phyloP scores from a whole-genome alignment of 169 alveolate species.

The Plasmodium cynomolgi region DNA sequence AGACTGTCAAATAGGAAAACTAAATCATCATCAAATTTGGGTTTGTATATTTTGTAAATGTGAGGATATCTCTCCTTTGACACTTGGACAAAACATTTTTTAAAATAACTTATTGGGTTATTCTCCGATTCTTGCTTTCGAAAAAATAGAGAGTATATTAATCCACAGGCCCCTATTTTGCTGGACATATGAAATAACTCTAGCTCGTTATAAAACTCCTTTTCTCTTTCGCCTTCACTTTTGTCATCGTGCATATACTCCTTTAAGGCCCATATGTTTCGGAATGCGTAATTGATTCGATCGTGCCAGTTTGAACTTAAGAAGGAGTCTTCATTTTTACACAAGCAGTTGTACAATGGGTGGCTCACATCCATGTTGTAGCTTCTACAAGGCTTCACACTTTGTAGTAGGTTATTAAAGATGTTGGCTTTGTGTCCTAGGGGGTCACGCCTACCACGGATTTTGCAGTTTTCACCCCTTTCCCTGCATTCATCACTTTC shows the following conservation, averaged over 20 bases:
- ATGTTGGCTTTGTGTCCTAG: slow-evolving; percentile 7
- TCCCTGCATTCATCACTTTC: neutral
- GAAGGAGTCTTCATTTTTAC: slow-evolving; percentile 52
- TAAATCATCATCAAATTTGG: slow-evolving; percentile 80
- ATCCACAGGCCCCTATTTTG: slow-evolving; percentile 72
- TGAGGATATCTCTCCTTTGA: slow-evolving; percentile 38
- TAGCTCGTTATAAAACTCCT: slow-evolving; percentile 46
- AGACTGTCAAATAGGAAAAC: slow-evolving; percentile 81
- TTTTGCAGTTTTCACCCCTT: neutral
- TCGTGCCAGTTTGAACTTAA: slow-evolving; percentile 76
- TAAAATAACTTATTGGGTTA: slow-evolving; percentile 12
- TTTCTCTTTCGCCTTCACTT: slow-evolving; percentile 64
- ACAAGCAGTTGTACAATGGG: slow-evolving; percentile 58
- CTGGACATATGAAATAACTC: slow-evolving; percentile 69
- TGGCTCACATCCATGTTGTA: slow-evolving; percentile 38
- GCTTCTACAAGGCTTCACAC: slow-evolving; percentile 50
- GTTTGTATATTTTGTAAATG: slow-evolving; percentile 77
- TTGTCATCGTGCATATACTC: slow-evolving; percentile 64
- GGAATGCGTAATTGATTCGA: slow-evolving; percentile 71
- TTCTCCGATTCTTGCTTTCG: slow-evolving; percentile 11
- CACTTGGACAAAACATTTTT: slow-evolving; percentile 51
- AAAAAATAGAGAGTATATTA: slow-evolving; percentile 58
- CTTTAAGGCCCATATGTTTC: slow-evolving; percentile 57
- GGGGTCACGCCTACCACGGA: neutral
- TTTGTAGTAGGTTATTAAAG: slow-evolving; percentile 26